phyloP scores from a whole-genome alignment of 768 basidiomycete genomes.

The Suillus brevipes region DNA sequence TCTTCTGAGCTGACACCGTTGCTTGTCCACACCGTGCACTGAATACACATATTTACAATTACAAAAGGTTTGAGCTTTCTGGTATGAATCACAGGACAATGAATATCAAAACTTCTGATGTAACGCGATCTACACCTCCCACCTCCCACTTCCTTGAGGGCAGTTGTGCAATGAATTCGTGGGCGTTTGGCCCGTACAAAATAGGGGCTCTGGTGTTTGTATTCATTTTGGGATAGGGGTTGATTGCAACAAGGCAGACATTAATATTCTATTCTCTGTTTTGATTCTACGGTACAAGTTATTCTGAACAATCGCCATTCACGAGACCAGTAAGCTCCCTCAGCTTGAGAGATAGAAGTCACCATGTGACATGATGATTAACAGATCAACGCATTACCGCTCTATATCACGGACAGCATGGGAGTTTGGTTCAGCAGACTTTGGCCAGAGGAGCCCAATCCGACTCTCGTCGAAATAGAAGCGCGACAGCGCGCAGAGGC shows the following conservation, averaged over 20 bases:
- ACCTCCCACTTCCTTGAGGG: neutral
- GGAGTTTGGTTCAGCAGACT: neutral
- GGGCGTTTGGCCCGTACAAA: neutral
- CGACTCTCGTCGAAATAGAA: slow-evolving; percentile 2
- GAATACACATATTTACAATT: neutral
- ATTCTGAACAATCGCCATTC: neutral
- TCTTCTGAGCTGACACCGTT: neutral
- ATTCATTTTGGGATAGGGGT: neutral
- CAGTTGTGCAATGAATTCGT: neutral
- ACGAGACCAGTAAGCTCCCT: neutral
- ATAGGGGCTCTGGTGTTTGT: neutral
- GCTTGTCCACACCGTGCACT: neutral
- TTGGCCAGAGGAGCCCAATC: slow-evolving; percentile 1
- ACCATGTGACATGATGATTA: neutral
- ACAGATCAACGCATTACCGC: neutral
- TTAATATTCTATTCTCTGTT: neutral
- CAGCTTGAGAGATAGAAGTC: neutral
- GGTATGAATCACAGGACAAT: neutral
- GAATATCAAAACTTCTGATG: neutral
- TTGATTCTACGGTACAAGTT: neutral
- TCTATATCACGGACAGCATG: neutral
- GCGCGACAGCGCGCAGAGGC: slow-evolving; percentile 8
- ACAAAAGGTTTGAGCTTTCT: neutral
- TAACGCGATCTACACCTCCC: neutral
- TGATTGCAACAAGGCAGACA: neutral